A percentile compares a stretch with the other conserved stretches of the same genome.
phyloP scores from a whole-genome alignment of 108 stramenopile species.

The Nitzschia sp. region DNA sequence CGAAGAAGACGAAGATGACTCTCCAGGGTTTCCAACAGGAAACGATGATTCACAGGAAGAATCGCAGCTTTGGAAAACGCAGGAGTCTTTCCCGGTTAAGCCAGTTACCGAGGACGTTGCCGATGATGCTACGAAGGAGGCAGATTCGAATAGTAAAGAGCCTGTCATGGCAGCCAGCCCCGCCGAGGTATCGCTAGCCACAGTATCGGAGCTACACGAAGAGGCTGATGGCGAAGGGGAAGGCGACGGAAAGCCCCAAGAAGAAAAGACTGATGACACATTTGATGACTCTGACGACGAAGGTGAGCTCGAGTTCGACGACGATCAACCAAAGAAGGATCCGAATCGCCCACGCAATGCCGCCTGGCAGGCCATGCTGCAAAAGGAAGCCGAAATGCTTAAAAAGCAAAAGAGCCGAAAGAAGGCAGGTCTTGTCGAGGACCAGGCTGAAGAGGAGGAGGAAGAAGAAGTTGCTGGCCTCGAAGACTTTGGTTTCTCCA shows the following conservation, averaged over 20 bases:
- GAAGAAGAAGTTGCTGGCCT: constrained; percentile 88
- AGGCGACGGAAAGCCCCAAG: background rate
- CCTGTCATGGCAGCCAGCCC: background rate
- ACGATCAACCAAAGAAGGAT: constrained; percentile 10
- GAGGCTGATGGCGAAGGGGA: background rate
- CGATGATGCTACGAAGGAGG: background rate
- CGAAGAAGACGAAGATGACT: constrained; percentile 5
- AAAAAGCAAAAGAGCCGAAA: constrained; percentile 67
- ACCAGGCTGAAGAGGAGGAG: constrained; percentile 91
- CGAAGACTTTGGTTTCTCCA: constrained; percentile 88
- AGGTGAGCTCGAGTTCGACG: constrained; percentile 38
- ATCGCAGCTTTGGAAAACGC: constrained; percentile 4
- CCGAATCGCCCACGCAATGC: constrained; percentile 50
- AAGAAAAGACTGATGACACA: background rate
- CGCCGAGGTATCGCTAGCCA: no score
- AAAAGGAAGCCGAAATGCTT: constrained; percentile 67
- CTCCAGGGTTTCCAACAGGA: background rate
- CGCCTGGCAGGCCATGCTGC: constrained; percentile 79
- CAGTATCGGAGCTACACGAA: background rate
- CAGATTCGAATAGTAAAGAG: background rate
- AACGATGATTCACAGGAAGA: background rate
- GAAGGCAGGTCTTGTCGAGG: constrained; percentile 66
- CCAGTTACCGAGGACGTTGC: background rate
- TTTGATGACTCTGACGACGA: constrained; percentile 28
- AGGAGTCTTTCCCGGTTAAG: background rate